phyloP scores from a whole-genome alignment of 2,329 filamentous ascomycete genomes.

The Nothomitra cinnamomea region DNA sequence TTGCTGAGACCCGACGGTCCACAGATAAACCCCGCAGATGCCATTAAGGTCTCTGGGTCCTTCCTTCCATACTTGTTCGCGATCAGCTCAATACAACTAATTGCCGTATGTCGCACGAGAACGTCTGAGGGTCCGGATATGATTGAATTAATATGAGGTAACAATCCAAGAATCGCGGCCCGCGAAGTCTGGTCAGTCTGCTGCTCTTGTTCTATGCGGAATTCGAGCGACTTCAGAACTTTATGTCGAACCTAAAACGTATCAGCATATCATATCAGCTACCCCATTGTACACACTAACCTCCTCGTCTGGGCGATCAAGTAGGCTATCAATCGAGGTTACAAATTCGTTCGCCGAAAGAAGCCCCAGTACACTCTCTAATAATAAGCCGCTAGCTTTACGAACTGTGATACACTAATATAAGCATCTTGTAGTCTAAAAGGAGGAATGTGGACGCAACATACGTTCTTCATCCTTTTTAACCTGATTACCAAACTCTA shows the following conservation, averaged over 20 bases:
- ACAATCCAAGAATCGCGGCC: slow-evolving; percentile 55
- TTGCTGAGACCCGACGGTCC: slow-evolving; percentile 61
- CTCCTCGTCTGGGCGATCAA: slow-evolving; percentile 57
- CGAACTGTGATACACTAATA: neutral
- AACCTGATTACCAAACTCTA: slow-evolving; percentile 44
- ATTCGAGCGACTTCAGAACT: slow-evolving; percentile 64
- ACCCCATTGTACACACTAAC: slow-evolving; percentile 14
- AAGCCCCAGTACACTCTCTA: slow-evolving; percentile 67
- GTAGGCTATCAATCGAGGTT: slow-evolving; percentile 66
- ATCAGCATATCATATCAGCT: neutral
- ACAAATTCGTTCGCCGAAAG: slow-evolving; percentile 80
- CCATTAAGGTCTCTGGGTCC: slow-evolving; percentile 58
- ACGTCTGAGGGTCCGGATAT: slow-evolving; percentile 56
- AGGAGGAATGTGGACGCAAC: slow-evolving; percentile 8
- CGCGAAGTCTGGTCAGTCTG: slow-evolving; percentile 52
- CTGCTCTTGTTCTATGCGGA: slow-evolving; percentile 57
- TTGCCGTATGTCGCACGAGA: slow-evolving; percentile 65
- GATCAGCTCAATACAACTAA: slow-evolving; percentile 84
- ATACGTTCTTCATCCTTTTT: slow-evolving; percentile 25
- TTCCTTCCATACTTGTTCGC: slow-evolving; percentile 92
- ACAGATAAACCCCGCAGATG: slow-evolving; percentile 60
- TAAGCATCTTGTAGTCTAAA: neutral
- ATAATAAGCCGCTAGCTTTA: slow-evolving; percentile 42
- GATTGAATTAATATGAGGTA: slow-evolving; percentile 61
- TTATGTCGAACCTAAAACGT: slow-evolving; percentile 44